Evolutionary conservation across 140 eudicot species (phyloP).

Genomic region (Stevia rebaudiana): DNA sequence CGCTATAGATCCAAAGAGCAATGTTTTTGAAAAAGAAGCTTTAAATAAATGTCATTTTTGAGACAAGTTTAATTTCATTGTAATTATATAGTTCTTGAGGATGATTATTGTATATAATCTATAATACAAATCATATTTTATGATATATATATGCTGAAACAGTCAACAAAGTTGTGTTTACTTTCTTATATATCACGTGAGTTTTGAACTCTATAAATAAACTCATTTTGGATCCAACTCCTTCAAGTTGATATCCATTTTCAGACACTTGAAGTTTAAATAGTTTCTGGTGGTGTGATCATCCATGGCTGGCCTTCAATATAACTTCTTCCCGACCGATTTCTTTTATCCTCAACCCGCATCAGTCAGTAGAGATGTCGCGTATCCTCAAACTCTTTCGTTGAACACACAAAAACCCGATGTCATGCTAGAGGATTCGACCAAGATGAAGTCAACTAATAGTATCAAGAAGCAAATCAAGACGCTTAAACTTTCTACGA

Average conservation of each 20-base stretch:
- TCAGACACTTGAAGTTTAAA: neutral
- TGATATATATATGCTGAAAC: neutral
- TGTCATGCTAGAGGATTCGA: constrained; percentile 6
- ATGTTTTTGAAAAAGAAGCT: neutral
- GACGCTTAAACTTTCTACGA: constrained; percentile 18
- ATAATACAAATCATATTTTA: neutral
- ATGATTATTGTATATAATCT: neutral
- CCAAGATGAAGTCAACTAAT: constrained; percentile 5
- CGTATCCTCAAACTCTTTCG: constrained; percentile 22
- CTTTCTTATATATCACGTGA: neutral
- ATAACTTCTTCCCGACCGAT: constrained; percentile 72
- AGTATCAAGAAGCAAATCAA: constrained; percentile 23
- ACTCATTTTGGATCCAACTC: constrained; percentile 11
- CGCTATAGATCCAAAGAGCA: neutral
- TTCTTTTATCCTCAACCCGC: constrained; percentile 46
- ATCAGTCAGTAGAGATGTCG: constrained; percentile 21
- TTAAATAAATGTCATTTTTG: too few relatives aligned
- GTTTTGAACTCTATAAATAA: constrained; percentile 26
- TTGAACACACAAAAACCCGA: constrained; percentile 21
- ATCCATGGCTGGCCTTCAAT: constrained; percentile 68
- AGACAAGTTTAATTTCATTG: neutral
- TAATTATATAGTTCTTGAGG: neutral
- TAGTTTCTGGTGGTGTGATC: constrained; percentile 3
- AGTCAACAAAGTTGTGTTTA: constrained; percentile 16
- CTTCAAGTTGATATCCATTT: constrained; percentile 11